Percentiles rank a stretch among this genome's conserved stretches.
Evolutionary conservation across 208 protist species (phyloP).

Genomic region (Acanthamoeba lugdunensis): DNA sequence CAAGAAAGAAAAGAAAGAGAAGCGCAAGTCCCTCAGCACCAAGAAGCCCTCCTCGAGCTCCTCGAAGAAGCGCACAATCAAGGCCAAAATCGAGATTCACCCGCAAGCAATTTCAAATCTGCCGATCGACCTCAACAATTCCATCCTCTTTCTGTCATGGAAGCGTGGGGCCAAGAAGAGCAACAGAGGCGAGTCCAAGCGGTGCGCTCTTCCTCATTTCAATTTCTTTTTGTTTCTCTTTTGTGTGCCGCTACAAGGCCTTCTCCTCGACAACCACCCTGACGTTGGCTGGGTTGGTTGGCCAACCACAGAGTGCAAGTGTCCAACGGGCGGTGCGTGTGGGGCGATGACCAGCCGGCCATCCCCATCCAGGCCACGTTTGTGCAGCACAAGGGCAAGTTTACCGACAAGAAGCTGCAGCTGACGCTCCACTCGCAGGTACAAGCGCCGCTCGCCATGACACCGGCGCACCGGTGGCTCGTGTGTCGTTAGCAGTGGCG

Average conservation of each 20-base stretch:
- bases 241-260: too few species aligned
- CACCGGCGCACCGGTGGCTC: background rate
- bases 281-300: background rate
- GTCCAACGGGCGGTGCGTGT: background rate
- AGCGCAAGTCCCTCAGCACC: background rate
- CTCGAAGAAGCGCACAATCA: slow-evolving; percentile 41
- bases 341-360: slow-evolving; percentile 48
- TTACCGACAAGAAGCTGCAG: slow-evolving; percentile 34
- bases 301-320: slow-evolving; percentile 42
- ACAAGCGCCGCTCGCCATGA: background rate
- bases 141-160: slow-evolving; percentile 45
- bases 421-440: slow-evolving; percentile 29
- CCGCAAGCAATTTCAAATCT: slow-evolving; percentile 27
- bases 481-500: background rate
- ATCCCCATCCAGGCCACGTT: slow-evolving; percentile 48
- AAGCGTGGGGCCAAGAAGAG: slow-evolving; percentile 58
- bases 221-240: too few species aligned
- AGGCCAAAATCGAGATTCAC: slow-evolving; percentile 28
- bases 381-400: slow-evolving; percentile 56
- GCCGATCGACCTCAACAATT: slow-evolving; percentile 15
- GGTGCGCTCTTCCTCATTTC: background rate
- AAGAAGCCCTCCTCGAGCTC: background rate
- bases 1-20: slow-evolving; percentile 30
- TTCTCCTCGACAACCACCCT: background rate
- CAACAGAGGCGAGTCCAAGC: slow-evolving; percentile 51